Percentiles rank a stretch among this genome's conserved stretches.
Conservation (phyloP, 768 basidiomycete species). For the Wakefieldia striispora region DNA sequence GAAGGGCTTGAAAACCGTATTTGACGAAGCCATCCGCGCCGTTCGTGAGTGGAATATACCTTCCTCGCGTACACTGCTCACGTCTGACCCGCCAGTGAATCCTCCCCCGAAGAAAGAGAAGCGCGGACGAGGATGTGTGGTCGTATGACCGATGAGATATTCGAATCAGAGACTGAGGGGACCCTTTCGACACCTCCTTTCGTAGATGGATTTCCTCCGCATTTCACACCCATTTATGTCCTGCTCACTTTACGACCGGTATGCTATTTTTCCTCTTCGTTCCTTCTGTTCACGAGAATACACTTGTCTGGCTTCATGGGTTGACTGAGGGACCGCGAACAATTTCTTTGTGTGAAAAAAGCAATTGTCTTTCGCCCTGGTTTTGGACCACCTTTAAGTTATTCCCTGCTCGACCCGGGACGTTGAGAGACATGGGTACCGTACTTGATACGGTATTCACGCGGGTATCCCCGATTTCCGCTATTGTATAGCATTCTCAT, state of each 20-base stretch:
- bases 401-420: too few relatives aligned
- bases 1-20: conserved; percentile 98
- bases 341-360: too few relatives aligned
- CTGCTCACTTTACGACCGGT: conserved; percentile 65
- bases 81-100: conserved; percentile 52
- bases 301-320: conserved; percentile 35
- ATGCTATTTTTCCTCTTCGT: conserved; percentile 38
- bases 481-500: too few relatives aligned
- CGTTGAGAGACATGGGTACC: too few relatives aligned
- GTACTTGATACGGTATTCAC: too few relatives aligned
- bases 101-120: conserved; percentile 63
- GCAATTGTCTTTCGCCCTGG: too few relatives aligned
- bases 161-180: conserved; percentile 18
- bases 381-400: too few relatives aligned
- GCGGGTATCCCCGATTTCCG: too few relatives aligned
- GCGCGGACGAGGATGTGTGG: conserved; percentile 56
- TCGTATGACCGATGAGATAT: conserved; percentile 53
- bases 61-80: conserved; percentile 7
- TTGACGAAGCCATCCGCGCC: conserved; percentile 97
- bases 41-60: conserved; percentile 63
- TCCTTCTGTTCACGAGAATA: conserved; percentile 33
- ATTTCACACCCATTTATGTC: conserved; percentile 68
- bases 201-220: conserved; percentile 36
- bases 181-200: conserved; percentile 20
- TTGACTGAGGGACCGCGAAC: background rate